Conservation (phyloP, 768 basidiomycete genomes). For the Antrodiella citrinella region DNA sequence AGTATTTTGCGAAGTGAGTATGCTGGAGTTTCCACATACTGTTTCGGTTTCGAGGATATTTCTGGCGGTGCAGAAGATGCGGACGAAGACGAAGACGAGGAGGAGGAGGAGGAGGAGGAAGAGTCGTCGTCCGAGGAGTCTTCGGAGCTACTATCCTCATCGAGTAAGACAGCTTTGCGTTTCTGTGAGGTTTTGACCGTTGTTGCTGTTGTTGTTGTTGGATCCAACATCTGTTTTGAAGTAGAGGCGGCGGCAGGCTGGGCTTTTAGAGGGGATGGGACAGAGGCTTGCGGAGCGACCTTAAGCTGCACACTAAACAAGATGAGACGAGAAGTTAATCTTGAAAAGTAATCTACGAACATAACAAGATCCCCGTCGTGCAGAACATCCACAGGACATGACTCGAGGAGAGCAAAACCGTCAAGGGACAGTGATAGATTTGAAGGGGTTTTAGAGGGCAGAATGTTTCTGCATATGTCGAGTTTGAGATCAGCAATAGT, state of each 20-base stretch:
- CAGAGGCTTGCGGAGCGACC: slow-evolving; percentile 14
- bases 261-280: slow-evolving; percentile 3
- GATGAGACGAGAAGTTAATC: not conserved
- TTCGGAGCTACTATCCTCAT: not conserved
- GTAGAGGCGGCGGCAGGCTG: not conserved
- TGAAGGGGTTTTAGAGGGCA: not conserved
- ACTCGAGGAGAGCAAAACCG: slow-evolving; percentile 23
- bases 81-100: slow-evolving; percentile 12
- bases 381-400: slow-evolving; percentile 19
- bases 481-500: not conserved
- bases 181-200: not conserved
- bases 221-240: not conserved
- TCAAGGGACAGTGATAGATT: slow-evolving; percentile 21
- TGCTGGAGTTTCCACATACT: not conserved
- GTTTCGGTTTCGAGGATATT: slow-evolving; percentile 16
- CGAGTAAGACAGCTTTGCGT: not conserved
- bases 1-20: not conserved
- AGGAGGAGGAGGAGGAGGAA: slow-evolving; percentile 9
- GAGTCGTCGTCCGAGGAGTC: not conserved
- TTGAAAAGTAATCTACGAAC: slow-evolving; percentile 12
- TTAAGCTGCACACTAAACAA: slow-evolving; percentile 16
- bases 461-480: not conserved
- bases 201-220: not conserved
- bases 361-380: slow-evolving; percentile 23
- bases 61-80: slow-evolving; percentile 14